Base-by-base conservation (phyloP, 352 stramenopile genomes). In the Pythium angustatum region DNA sequence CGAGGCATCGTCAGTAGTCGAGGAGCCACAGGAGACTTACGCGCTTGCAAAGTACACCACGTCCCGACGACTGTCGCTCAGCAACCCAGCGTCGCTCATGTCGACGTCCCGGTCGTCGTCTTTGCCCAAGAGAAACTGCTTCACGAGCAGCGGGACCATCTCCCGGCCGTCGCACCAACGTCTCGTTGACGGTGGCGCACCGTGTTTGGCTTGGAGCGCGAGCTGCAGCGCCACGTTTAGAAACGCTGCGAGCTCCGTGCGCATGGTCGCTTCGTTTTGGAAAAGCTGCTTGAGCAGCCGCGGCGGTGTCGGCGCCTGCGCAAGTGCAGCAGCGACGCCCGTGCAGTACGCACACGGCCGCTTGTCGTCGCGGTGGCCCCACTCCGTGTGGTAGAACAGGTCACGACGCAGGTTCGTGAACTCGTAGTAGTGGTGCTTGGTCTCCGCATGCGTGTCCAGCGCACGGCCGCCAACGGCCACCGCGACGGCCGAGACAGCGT, bases 41-140 rank as follows among this genome's bases (percentile, higher is more conserved):
- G n/a, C n/a, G n/a, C n/a, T n/a, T n/a, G n/a, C n/a, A n/a, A n/a
- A 47, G 19, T 21, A 47, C 14, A 21, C 40, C 40, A 47, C 8
- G n/a, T 47, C 40, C 6, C 40, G 40, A 28, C 19, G 19, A 1
- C 3, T 47, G 40, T 47, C 40, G 4, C 40, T 21, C n/a, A 21
- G 24, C 5, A 8, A 27, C 3, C 40, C 40, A 6, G 40, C 40
- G 1, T 5, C 5, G 40, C 56, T 63, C n/a, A n/a, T n/a, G n/a
- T n/a, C n/a, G 17, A 33, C 9, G 40, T 55, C 60, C 14, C 45
- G 36, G 26, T 58, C 58, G 19, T 24, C 58, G 17, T 14, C 58
- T 14, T 65, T 48, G 22, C 58, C 58, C 15, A 58, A 34, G 19
- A 65, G 36, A 43, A 65, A 65, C 36, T 65, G 34, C 48, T 65